Conservation (phyloP, 179 eudicot species). For the Sideroxylon spinosum region DNA sequence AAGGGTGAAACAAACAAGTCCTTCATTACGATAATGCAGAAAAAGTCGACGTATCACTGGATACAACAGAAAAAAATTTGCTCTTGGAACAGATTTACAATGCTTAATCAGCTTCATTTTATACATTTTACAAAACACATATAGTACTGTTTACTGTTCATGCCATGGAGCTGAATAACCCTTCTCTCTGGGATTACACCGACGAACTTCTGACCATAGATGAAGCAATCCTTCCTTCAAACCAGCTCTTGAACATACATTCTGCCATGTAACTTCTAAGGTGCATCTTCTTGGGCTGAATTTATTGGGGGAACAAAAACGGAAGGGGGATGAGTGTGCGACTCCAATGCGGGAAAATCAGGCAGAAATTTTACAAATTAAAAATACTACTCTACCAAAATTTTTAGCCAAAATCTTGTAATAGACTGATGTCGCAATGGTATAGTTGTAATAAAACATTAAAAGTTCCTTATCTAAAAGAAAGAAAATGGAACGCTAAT, state of each 20-base stretch:
- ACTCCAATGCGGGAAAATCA: background rate
- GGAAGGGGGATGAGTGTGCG: background rate
- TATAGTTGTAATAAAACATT: too few relatives aligned
- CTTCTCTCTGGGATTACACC: background rate
- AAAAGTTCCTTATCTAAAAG: too few relatives aligned
- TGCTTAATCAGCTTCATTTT: background rate
- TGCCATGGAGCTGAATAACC: background rate
- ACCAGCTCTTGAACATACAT: background rate
- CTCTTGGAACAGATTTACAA: background rate
- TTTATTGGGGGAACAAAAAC: background rate
- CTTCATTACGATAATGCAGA: too few relatives aligned
- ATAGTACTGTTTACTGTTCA: background rate
- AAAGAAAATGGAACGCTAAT: too few relatives aligned
- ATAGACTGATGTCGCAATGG: too few relatives aligned
- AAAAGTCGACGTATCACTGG: too few relatives aligned
- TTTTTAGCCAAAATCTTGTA: too few relatives aligned
- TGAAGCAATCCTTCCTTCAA: background rate
- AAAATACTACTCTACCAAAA: background rate
- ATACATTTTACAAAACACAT: background rate
- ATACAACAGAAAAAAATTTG: background rate
- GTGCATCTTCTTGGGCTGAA: conserved; percentile 22
- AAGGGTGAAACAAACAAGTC: too few relatives aligned
- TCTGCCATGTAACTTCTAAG: background rate
- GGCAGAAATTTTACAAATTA: background rate
- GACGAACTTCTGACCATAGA: background rate